A percentile compares a stretch with the other conserved stretches of the same genome.
These are phyloP conservation scores for Didymella pomorum DNA, from an alignment of 2,329 filamentous ascomycete genomes.

Conservation along the genomic window DNA sequence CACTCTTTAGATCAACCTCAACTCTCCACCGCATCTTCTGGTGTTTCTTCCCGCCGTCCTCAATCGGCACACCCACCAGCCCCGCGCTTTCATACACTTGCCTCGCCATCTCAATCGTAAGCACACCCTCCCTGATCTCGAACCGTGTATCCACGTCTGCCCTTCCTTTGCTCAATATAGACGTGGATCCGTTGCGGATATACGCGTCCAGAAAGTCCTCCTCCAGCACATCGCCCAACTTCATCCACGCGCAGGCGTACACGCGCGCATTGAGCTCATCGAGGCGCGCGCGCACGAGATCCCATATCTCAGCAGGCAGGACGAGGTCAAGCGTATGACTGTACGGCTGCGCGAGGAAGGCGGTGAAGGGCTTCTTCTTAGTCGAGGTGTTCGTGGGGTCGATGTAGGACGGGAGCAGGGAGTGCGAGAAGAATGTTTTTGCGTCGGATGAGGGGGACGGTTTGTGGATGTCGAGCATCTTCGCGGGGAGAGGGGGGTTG, in stretches of 20 bases:
- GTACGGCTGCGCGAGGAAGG: constrained; percentile 70
- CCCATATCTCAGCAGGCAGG: constrained; percentile 70
- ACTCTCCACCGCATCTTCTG: constrained; percentile 80
- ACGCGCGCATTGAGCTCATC: constrained; percentile 45
- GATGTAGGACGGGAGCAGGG: constrained; percentile 70
- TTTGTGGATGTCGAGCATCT: constrained; percentile 47
- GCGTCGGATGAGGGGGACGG: constrained; percentile 50
- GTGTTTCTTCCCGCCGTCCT: constrained; percentile 66
- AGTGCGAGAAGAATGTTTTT: constrained; percentile 79
- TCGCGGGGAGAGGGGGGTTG: too few relatives aligned
- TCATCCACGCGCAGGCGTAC: constrained; percentile 77
- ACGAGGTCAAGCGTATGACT: constrained; percentile 76
- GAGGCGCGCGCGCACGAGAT: constrained; percentile 63
- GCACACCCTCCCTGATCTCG: constrained; percentile 70
- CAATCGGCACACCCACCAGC: constrained; percentile 73
- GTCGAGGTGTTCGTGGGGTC: constrained; percentile 64
- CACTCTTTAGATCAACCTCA: constrained; percentile 75
- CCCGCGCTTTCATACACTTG: constrained; percentile 85
- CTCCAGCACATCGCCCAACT: constrained; percentile 74
- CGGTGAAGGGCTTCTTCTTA: constrained; percentile 79
- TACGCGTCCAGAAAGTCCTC: constrained; percentile 83
- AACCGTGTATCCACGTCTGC: constrained; percentile 76
- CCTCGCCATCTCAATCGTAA: constrained; percentile 81
- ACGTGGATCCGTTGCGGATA: constrained; percentile 80
- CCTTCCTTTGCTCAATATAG: constrained; percentile 84